Conservation (phyloP, 345 rosid genomes). For the Gossypium sturtianum region DNA sequence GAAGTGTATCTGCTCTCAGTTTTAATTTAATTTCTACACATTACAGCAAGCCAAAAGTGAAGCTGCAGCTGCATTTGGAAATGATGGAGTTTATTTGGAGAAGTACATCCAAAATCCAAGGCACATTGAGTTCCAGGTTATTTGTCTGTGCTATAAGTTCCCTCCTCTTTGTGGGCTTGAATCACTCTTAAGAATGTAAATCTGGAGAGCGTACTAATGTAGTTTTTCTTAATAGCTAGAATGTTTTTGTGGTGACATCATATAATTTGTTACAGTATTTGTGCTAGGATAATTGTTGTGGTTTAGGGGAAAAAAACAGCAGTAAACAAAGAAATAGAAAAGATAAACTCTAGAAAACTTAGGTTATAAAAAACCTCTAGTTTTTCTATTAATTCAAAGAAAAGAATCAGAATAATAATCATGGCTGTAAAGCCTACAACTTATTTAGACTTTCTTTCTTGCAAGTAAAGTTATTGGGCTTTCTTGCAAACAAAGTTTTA, state of each 20-base stretch:
- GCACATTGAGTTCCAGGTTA: conserved; percentile 98
- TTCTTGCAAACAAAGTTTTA: too few relatives aligned
- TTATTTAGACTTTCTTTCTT: neutral
- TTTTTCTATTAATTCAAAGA: neutral
- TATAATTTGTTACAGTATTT: neutral
- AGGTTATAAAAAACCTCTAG: neutral
- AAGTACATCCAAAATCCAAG: conserved; percentile 89
- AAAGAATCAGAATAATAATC: too few relatives aligned
- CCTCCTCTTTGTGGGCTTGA: neutral
- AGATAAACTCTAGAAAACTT: neutral
- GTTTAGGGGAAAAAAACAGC: neutral
- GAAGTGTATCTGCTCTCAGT: conserved; percentile 7
- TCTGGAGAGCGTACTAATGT: neutral
- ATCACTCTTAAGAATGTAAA: neutral
- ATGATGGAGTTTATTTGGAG: conserved; percentile 94
- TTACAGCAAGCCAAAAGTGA: conserved; percentile 95
- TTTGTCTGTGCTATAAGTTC: neutral
- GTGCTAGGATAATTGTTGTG: neutral
- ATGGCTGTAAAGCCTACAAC: neutral
- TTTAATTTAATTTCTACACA: conserved; percentile 15
- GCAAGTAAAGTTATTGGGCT: neutral
- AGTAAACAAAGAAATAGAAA: neutral
- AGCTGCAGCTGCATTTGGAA: conserved; percentile 99
- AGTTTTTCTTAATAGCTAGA: neutral
- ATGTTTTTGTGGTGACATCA: neutral